These are phyloP conservation scores for Darksidea phi DNA, from an alignment of 495 filamentous ascomycete genomes.

Conservation along the genomic window DNA sequence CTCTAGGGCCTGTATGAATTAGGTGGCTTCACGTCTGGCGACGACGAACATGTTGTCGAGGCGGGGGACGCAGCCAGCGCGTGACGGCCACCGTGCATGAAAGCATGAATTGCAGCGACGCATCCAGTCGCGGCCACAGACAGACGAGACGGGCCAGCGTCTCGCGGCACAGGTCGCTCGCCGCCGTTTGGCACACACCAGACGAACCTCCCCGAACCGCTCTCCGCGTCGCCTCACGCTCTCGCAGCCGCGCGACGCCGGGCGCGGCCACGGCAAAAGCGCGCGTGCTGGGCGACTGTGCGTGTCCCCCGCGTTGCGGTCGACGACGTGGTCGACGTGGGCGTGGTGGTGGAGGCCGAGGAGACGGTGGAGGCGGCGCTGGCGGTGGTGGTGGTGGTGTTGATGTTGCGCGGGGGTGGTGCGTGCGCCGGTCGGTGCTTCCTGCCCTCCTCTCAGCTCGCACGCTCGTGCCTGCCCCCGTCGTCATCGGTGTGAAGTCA, in stretches of 20 bases:
- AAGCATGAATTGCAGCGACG: constrained; percentile 31
- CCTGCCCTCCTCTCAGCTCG: background rate
- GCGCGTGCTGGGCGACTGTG: no score
- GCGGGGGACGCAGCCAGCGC: constrained; percentile 32
- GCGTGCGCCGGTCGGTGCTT: constrained; percentile 1
- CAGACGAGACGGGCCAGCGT: background rate
- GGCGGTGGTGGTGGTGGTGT: background rate
- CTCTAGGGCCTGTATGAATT: constrained; percentile 22
- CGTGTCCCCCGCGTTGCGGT: no score
- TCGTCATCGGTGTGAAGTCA: constrained; percentile 1
- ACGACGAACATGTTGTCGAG: constrained; percentile 7
- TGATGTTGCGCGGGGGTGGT: background rate
- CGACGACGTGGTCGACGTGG: no score
- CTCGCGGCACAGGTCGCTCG: background rate
- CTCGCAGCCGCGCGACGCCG: no score
- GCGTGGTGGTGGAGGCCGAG: no score
- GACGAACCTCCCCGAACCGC: no score
- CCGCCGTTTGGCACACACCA: no score
- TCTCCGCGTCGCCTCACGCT: no score
- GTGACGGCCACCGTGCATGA: constrained; percentile 31
- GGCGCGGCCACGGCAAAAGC: no score
- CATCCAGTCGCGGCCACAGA: background rate
- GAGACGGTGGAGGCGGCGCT: no score
- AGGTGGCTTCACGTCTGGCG: constrained; percentile 32
- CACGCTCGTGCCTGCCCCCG: background rate